These are phyloP conservation scores for Lentinula edodes DNA, from an alignment of 768 basidiomycete genomes.

Conservation along the genomic window DNA sequence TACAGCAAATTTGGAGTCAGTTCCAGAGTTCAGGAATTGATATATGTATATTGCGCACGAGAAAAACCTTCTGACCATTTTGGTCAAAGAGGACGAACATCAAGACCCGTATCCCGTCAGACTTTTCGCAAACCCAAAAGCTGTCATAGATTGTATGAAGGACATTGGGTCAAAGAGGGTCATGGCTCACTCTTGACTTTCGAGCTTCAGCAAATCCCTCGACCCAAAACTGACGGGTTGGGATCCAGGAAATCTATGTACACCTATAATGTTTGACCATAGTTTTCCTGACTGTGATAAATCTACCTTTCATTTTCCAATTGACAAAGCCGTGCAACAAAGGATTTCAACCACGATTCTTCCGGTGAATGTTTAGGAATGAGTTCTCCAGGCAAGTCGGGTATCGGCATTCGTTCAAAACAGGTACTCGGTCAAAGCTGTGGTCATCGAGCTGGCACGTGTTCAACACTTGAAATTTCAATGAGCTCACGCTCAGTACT, in stretches of 20 bases:
- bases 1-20: constrained; percentile 23
- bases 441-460: background rate
- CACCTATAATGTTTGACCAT: constrained; percentile 5
- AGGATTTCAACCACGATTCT: constrained; percentile 57
- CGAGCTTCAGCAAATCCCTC: constrained; percentile 68
- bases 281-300: background rate
- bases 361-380: constrained; percentile 51
- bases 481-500: constrained; percentile 26
- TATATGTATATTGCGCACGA: constrained; percentile 46
- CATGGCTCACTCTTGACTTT: constrained; percentile 69
- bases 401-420: constrained; percentile 40
- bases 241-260: constrained; percentile 82
- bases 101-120: constrained; percentile 89
- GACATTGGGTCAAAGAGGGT: background rate
- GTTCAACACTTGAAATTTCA: background rate
- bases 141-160: constrained; percentile 31
- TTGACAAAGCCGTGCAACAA: constrained; percentile 61
- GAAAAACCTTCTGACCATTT: constrained; percentile 55
- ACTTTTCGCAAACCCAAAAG: constrained; percentile 99
- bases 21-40: background rate
- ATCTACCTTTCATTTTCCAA: constrained; percentile 61
- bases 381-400: constrained; percentile 64
- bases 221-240: constrained; percentile 89
- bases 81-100: constrained; percentile 67
- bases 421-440: background rate